Evolutionary conservation across 2,329 filamentous ascomycete genomes (phyloP), one percentile per base, ranked within the genome.

Genomic region (Sporothrix euskadiensis): DNA sequence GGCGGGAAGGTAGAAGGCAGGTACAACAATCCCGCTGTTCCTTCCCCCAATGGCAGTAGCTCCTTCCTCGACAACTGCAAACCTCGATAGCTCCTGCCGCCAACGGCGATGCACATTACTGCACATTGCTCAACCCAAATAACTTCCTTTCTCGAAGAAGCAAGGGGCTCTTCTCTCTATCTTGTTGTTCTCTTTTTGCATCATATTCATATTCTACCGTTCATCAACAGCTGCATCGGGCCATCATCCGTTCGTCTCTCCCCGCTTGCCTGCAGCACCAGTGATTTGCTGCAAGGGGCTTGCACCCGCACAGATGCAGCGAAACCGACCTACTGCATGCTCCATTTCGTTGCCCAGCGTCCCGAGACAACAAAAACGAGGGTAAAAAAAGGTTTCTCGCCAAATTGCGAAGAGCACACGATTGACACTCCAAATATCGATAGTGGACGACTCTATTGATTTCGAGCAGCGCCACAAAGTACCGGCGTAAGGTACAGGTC

Each of bases 241-340:
- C 41, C 22, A 49, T 63, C 19, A n/a, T 26, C 26, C 41, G 16
- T 39, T 10, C 30, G 4, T 52, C 4, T 19, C 26, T 35, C 54
- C 52, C 30, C 54, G 30, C 30, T 54, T 52, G 39, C 35, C 47
- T 41, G 71, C 71, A 49, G 59, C 57, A 14, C 26, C 57, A 63
- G 19, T 70, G 44, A 73, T 70, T 56, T 73, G 54, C 72, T 73
- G 72, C 72, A 73, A 70, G 66, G 72, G 66, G 72, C 66, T 16
- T 16, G 66, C 66, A 26, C 44, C 44, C 47, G 66, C 66, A 52
- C 65, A 54, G 47, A 56, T 69, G 66, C 66, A 69, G 72, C 26
- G 71, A 70, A 73, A 69, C 71, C 30, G 52, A 57, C 19, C 32
- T 70, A 57, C 49, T 44, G 66, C 47, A 69, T 41, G 54, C 35